These are phyloP conservation scores for Peterozyma xylosa DNA, from an alignment of 805 yeast species.

Conservation along the genomic window DNA sequence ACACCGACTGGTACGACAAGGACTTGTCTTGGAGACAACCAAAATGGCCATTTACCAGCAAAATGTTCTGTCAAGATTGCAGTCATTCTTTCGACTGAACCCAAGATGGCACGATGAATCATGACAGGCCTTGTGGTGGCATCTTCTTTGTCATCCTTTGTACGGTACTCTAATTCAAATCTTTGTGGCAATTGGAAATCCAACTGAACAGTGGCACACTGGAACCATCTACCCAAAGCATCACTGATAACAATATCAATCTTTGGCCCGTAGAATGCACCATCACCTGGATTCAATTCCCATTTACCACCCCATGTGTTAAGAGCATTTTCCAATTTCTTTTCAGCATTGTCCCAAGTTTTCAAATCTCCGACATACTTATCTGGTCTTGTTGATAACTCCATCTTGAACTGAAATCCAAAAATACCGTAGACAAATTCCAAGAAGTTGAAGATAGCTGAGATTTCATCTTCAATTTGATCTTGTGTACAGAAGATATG, in stretches of 20 bases:
- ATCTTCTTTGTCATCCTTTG: constrained; percentile 52
- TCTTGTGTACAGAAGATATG: constrained; percentile 93
- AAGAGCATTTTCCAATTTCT: constrained; percentile 73
- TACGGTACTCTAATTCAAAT: constrained; percentile 83
- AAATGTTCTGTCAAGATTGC: constrained; percentile 97
- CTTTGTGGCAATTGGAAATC: constrained; percentile 97
- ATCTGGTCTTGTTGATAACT: constrained; percentile 95
- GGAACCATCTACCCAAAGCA: constrained; percentile 94
- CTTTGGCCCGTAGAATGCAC: constrained; percentile 94
- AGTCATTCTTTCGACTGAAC: constrained; percentile 98
- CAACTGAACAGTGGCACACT: constrained; percentile 97
- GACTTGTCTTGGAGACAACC: constrained; percentile 99
- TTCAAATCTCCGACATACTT: constrained; percentile 90
- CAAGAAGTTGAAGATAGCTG: constrained; percentile 79
- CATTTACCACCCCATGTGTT: constrained; percentile 82
- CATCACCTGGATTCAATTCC: constrained; percentile 96
- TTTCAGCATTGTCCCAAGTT: constrained; percentile 91
- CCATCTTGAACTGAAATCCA: constrained; percentile 95
- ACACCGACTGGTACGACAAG: constrained; percentile 96
- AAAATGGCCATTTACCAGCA: constrained; percentile 99
- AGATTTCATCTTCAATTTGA: constrained; percentile 83
- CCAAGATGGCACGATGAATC: constrained; percentile 98
- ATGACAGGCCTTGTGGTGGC: constrained; percentile 81
- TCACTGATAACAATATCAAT: constrained; percentile 94
- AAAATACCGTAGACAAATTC: constrained; percentile 81